Evolutionary conservation across 768 basidiomycete species (phyloP).

Genomic region (Agrocybe praecox): DNA sequence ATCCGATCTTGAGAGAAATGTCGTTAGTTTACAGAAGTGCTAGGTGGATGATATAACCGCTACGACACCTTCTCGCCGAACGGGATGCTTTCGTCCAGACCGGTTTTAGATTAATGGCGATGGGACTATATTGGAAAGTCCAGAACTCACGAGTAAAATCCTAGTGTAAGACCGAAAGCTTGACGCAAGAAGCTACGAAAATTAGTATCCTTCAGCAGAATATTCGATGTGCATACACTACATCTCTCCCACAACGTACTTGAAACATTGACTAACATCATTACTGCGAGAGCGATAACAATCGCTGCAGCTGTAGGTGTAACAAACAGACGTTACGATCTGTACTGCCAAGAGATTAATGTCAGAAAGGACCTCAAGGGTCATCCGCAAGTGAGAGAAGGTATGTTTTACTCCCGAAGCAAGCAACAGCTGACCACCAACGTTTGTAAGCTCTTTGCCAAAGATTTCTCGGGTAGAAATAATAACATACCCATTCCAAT

Average conservation of each 20-base stretch:
- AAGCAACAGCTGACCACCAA: conserved; percentile 29
- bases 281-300: conserved; percentile 38
- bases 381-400: background rate
- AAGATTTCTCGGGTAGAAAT: background rate
- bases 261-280: conserved; percentile 41
- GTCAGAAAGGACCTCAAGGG: background rate
- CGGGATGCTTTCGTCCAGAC: conserved; percentile 27
- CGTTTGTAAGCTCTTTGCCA: background rate
- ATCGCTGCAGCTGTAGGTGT: conserved; percentile 42
- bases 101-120: background rate
- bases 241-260: conserved; percentile 22
- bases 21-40: too few relatives aligned
- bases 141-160: conserved; percentile 37
- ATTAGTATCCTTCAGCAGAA: background rate
- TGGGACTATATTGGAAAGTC: background rate
- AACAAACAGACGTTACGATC: conserved; percentile 37
- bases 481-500: conserved; percentile 38
- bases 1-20: conserved; percentile 30
- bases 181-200: conserved; percentile 36
- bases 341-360: conserved; percentile 25
- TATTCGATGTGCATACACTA: background rate
- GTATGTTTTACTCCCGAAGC: conserved; percentile 33
- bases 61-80: conserved; percentile 33
- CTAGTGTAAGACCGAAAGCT: conserved; percentile 36
- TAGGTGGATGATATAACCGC: too few relatives aligned